These are phyloP conservation scores for Sabuloglossum arenarium DNA, from an alignment of 495 filamentous ascomycete genomes.

Conservation along the genomic window DNA sequence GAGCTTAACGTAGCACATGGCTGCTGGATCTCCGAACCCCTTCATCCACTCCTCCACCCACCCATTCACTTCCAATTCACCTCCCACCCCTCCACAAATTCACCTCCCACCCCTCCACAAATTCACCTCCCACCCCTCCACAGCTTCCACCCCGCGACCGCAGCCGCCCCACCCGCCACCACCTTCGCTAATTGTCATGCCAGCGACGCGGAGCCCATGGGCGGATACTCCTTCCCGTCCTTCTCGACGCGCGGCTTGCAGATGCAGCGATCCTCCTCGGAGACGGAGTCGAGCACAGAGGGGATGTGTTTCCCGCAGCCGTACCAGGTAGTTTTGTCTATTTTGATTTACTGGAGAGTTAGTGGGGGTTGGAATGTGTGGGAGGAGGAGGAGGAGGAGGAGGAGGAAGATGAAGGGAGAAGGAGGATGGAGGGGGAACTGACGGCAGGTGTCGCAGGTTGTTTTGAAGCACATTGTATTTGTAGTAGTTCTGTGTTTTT, in stretches of 20 bases:
- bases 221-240: constrained; percentile 41
- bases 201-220: constrained; percentile 21
- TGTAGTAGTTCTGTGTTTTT: background rate
- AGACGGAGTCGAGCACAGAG: constrained; percentile 39
- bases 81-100: background rate
- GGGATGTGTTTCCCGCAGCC: constrained; percentile 54
- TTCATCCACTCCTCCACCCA: background rate
- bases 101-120: background rate
- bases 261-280: constrained; percentile 34
- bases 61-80: background rate
- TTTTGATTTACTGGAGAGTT: too few species aligned
- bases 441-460: constrained; percentile 29
- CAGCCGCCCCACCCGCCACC: constrained; percentile 5
- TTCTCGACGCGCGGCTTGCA: constrained; percentile 39
- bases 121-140: background rate
- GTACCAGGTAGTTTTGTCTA: constrained; percentile 47
- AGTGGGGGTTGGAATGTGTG: too few species aligned
- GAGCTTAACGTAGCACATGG: too few species aligned
- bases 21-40: background rate
- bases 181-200: background rate
- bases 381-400: background rate
- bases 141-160: constrained; percentile 1
- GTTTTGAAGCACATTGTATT: constrained; percentile 27
- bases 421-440: constrained; percentile 9
- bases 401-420: background rate